A percentile compares a stretch with the other conserved stretches of the same genome.
These are phyloP conservation scores for Saitozyma sp. DNA, from an alignment of 768 basidiomycete genomes.

Conservation along the genomic window DNA sequence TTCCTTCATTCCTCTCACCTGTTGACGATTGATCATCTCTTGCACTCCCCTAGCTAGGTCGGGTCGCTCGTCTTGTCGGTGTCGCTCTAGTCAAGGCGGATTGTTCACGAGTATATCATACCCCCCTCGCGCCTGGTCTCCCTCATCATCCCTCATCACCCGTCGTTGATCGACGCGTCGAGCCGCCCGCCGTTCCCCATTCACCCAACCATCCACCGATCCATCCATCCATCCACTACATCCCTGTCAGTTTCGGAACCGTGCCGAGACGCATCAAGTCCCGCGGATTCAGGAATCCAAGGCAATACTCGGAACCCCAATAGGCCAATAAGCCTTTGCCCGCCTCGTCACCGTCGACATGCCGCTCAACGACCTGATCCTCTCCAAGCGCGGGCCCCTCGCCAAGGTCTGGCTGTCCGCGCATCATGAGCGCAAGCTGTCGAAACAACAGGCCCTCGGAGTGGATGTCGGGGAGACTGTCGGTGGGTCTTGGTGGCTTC, in stretches of 20 bases:
- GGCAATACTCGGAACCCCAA: too few species aligned
- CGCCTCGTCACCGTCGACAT: constrained; percentile 50
- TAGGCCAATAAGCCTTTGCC: background rate
- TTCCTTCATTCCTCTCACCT: too few species aligned
- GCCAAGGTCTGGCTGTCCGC: constrained; percentile 99
- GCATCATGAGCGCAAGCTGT: constrained; percentile 97
- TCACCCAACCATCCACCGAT: too few species aligned
- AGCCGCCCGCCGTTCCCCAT: too few species aligned
- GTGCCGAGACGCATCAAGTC: too few species aligned
- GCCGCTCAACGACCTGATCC: constrained; percentile 85
- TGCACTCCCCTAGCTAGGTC: too few species aligned
- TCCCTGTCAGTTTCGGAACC: too few species aligned
- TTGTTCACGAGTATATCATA: background rate
- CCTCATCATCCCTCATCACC: background rate
- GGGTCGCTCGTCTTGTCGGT: too few species aligned
- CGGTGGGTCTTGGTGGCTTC: constrained; percentile 58
- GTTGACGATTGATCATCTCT: too few species aligned
- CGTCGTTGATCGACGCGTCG: background rate
- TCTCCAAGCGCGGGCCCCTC: constrained; percentile 87
- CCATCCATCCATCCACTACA: too few species aligned
- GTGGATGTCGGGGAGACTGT: constrained; percentile 94
- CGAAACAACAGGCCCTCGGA: constrained; percentile 89
- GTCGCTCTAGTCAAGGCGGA: too few species aligned
- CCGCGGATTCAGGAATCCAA: too few species aligned
- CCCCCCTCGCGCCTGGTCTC: background rate